Conservation (phyloP, 441 rosid species). For the Adansonia grandidieri region DNA sequence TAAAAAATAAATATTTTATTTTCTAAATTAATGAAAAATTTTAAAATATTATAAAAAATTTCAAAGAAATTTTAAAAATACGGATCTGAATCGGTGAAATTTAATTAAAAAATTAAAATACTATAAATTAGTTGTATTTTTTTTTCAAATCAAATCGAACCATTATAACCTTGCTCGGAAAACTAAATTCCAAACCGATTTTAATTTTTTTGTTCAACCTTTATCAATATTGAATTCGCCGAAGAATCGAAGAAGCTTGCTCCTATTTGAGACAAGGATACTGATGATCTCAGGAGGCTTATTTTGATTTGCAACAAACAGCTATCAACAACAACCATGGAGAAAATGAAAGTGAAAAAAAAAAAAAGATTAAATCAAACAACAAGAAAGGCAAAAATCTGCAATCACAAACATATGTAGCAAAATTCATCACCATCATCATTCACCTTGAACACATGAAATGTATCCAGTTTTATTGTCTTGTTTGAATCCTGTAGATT, state of each 20-base stretch:
- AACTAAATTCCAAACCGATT: no score
- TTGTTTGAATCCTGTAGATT: slow-evolving; percentile 62
- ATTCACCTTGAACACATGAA: slow-evolving; percentile 72
- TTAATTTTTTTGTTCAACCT: slow-evolving; percentile 34
- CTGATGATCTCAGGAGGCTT: slow-evolving; percentile 59
- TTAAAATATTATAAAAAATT: no score
- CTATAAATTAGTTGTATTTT: no score
- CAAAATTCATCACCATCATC: not conserved
- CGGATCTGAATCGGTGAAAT: no score
- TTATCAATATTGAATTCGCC: slow-evolving; percentile 49
- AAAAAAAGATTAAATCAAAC: not conserved
- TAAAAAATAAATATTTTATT: no score
- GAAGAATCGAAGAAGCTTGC: slow-evolving; percentile 62
- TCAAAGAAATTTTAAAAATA: no score
- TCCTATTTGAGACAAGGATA: slow-evolving; percentile 51
- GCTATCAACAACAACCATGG: slow-evolving; percentile 32
- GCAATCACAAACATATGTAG: not conserved
- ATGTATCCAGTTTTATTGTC: slow-evolving; percentile 58
- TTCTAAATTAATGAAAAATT: no score
- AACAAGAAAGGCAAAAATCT: not conserved
- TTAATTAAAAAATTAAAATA: no score
- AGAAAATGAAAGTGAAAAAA: not conserved
- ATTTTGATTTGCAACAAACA: slow-evolving; percentile 67
- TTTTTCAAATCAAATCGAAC: no score
- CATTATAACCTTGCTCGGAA: no score